Percentiles rank a stretch among this genome's conserved stretches.
Conservation (phyloP, 1,284 basidiomycete species). For the Cutaneotrichosporon sp. region DNA sequence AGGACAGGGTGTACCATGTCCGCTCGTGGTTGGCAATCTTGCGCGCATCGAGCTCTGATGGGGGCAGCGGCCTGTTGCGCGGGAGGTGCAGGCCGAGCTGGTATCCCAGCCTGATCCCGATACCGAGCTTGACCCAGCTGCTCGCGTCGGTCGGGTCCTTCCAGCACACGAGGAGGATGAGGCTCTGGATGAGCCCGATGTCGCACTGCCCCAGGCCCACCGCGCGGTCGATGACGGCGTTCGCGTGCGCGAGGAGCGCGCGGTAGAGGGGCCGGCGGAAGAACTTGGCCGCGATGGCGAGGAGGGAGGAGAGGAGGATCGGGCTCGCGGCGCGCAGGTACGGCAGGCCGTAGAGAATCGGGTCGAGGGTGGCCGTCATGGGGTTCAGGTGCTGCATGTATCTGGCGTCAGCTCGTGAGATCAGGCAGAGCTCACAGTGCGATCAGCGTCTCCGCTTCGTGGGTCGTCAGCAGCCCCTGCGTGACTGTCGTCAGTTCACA, state of each 20-base stretch:
- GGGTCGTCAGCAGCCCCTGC: conserved; percentile 14
- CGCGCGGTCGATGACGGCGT: conserved; percentile 19
- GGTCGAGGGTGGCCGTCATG: conserved; percentile 25
- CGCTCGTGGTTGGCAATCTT: conserved; percentile 14
- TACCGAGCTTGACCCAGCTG: conserved; percentile 23
- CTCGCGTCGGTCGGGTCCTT: conserved; percentile 21
- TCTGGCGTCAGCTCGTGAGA: neutral
- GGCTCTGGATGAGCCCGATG: conserved; percentile 18
- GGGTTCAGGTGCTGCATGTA: conserved; percentile 24
- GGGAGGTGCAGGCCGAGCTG: conserved; percentile 22
- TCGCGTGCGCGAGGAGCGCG: conserved; percentile 14
- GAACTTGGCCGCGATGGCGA: conserved; percentile 19
- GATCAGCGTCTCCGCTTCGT: conserved; percentile 20
- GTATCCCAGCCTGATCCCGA: conserved; percentile 23
- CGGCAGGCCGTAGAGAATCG: conserved; percentile 20
- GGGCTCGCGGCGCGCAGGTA: conserved; percentile 16
- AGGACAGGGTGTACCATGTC: conserved; percentile 22
- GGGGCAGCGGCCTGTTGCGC: conserved; percentile 8
- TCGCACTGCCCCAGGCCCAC: conserved; percentile 7
- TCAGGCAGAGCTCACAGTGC: neutral
- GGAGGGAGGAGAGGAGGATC: conserved; percentile 20
- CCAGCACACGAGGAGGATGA: conserved; percentile 23
- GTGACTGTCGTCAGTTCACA: conserved; percentile 15
- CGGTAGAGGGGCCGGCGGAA: conserved; percentile 17
- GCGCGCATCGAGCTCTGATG: conserved; percentile 11